phyloP scores from a whole-genome alignment of 371 early-diverging fungal genomes.

The Batrachochytrium dendrobatidis region DNA sequence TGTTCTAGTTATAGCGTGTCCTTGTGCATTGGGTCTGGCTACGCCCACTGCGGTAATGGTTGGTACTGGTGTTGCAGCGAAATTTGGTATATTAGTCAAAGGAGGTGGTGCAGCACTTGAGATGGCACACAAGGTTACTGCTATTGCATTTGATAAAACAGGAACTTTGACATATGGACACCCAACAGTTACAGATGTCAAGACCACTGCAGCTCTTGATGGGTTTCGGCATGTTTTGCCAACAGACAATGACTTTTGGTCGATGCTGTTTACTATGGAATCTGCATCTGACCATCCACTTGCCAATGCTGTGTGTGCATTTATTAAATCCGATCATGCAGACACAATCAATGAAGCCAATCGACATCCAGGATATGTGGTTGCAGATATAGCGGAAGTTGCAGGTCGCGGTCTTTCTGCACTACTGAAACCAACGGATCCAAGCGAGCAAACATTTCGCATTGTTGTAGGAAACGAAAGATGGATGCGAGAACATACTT shows the following conservation, averaged over 20 bases:
- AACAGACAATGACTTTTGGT: constrained; percentile 40
- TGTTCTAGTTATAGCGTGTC: constrained; percentile 94
- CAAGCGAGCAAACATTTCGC: constrained; percentile 17
- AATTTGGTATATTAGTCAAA: constrained; percentile 79
- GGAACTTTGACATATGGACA: constrained; percentile 88
- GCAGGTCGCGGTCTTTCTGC: constrained; percentile 62
- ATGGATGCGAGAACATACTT: constrained; percentile 62
- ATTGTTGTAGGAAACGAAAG: constrained; percentile 55
- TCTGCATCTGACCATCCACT: constrained; percentile 76
- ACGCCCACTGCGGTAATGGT: constrained; percentile 98
- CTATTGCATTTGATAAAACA: constrained; percentile 93
- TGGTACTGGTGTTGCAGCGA: constrained; percentile 91
- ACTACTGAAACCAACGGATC: constrained; percentile 30
- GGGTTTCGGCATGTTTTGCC: constrained; percentile 2
- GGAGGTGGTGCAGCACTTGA: constrained; percentile 64
- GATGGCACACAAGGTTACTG: constrained; percentile 63
- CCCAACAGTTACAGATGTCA: constrained; percentile 55
- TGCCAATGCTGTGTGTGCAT: constrained; percentile 62
- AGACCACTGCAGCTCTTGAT: neutral
- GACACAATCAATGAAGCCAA: neutral
- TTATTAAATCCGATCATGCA: neutral
- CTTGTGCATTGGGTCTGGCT: constrained; percentile 92
- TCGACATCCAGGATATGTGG: constrained; percentile 17
- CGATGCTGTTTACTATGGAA: constrained; percentile 63
- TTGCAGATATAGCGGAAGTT: constrained; percentile 52